A percentile compares a stretch with the other conserved stretches of the same genome.
These are phyloP conservation scores for Suillus placidus DNA, from an alignment of 768 basidiomycete genomes.

Conservation along the genomic window DNA sequence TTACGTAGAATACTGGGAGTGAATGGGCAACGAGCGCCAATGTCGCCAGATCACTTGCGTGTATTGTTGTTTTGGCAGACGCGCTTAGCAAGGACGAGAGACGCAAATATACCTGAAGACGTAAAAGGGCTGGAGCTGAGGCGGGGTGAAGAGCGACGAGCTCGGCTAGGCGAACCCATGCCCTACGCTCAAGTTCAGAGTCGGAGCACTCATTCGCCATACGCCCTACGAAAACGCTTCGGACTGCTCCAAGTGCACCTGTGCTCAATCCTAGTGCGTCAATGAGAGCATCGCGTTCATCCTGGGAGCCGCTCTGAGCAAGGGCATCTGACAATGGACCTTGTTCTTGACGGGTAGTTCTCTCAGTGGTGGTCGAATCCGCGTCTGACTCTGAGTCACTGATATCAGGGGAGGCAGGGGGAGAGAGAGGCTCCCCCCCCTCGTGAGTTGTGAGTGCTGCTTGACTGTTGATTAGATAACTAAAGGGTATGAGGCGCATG, in stretches of 20 bases:
- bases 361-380: conserved; percentile 34
- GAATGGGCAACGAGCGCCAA: conserved; percentile 58
- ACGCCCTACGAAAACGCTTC: conserved; percentile 23
- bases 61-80: conserved; percentile 19
- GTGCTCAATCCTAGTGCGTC: conserved; percentile 42
- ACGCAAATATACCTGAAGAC: conserved; percentile 57
- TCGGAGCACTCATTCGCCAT: conserved; percentile 3
- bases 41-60: conserved; percentile 54
- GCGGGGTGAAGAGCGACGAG: conserved; percentile 40
- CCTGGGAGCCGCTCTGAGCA: conserved; percentile 35
- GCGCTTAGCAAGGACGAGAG: conserved; percentile 37
- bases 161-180: conserved; percentile 56
- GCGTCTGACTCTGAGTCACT: conserved; percentile 31
- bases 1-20: conserved; percentile 39
- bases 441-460: conserved; percentile 8
- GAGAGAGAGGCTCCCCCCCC: conserved; percentile 28
- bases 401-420: conserved; percentile 27
- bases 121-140: conserved; percentile 35
- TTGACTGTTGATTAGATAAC: conserved; percentile 14
- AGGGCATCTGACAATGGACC: conserved; percentile 33
- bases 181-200: conserved; percentile 45
- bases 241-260: conserved; percentile 40
- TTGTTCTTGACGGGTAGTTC: conserved; percentile 23
- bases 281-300: conserved; percentile 44
- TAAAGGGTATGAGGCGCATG: conserved; percentile 31